These are phyloP conservation scores for Chloranthus sessilifolius DNA, from an alignment of 164 flowering plant genomes.

Conservation along the genomic window DNA sequence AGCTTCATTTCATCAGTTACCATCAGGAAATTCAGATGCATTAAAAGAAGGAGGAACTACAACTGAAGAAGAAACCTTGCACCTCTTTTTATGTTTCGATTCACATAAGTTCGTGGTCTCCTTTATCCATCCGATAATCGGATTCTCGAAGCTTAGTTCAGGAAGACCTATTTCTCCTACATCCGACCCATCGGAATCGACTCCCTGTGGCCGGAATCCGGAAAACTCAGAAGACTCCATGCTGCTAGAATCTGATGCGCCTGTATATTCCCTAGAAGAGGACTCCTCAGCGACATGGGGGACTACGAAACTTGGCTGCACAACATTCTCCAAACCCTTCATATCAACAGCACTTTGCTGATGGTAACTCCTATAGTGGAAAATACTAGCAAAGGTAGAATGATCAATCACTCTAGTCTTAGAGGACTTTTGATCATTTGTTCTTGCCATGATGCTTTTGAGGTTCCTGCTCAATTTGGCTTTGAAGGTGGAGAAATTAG, in stretches of 20 bases:
- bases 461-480: constrained; percentile 68
- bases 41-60: constrained; percentile 67
- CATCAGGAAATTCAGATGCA: constrained; percentile 19
- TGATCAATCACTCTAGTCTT: constrained; percentile 72
- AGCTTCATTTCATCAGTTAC: constrained; percentile 4
- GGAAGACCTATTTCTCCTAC: constrained; percentile 19
- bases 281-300: constrained; percentile 32
- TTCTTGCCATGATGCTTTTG: constrained; percentile 58
- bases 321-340: constrained; percentile 46
- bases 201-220: constrained; percentile 22
- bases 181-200: constrained; percentile 41
- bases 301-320: constrained; percentile 67
- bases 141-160: constrained; percentile 22
- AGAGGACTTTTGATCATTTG: constrained; percentile 32
- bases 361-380: constrained; percentile 33
- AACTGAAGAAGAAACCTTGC: constrained; percentile 72
- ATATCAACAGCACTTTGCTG: constrained; percentile 28
- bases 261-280: constrained; percentile 41
- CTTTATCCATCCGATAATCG: constrained; percentile 36
- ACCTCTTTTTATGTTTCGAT: constrained; percentile 47
- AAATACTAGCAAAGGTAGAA: constrained; percentile 69
- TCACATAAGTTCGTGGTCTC: constrained; percentile 14
- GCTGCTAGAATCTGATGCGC: constrained; percentile 23
- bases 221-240: constrained; percentile 14
- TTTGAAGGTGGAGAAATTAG: constrained; percentile 53